phyloP scores from a whole-genome alignment of 371 early-diverging fungal species.

The Rhizopus microsporus region DNA sequence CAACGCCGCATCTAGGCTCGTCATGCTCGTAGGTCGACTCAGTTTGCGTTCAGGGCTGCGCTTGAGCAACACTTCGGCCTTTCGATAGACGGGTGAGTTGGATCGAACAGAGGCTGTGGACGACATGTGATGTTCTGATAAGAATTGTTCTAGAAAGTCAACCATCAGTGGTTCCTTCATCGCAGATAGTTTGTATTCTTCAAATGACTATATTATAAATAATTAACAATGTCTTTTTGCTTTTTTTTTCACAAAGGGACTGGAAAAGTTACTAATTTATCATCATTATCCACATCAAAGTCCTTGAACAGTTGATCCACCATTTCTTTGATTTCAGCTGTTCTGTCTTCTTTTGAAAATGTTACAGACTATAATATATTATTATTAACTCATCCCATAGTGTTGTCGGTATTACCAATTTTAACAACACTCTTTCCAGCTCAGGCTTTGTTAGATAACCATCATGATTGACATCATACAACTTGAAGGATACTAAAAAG shows the following conservation, averaged over 20 bases:
- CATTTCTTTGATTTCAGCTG: constrained; percentile 63
- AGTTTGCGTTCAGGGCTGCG: constrained; percentile 27
- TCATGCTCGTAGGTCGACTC: constrained; percentile 32
- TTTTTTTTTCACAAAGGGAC: no score
- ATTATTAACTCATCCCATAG: not conserved
- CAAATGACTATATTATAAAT: constrained; percentile 58
- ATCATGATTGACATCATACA: constrained; percentile 83
- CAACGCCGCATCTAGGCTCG: constrained; percentile 34
- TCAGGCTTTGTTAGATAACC: constrained; percentile 78
- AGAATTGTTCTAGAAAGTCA: constrained; percentile 78
- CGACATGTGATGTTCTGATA: constrained; percentile 51
- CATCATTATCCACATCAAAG: constrained; percentile 83
- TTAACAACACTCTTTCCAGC: constrained; percentile 70
- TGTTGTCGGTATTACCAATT: constrained; percentile 57
- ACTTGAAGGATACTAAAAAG: constrained; percentile 71
- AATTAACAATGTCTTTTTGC: not conserved
- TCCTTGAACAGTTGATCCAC: constrained; percentile 78
- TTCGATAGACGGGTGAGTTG: constrained; percentile 31
- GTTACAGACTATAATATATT: constrained; percentile 27
- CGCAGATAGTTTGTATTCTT: constrained; percentile 79
- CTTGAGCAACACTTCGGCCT: constrained; percentile 46
- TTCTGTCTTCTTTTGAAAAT: constrained; percentile 73
- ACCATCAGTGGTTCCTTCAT: constrained; percentile 84
- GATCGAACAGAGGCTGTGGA: constrained; percentile 28
- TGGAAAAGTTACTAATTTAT: constrained; percentile 56